Evolutionary conservation across 164 flowering plant genomes (phyloP), one percentile per base, ranked within the genome.

Genomic region (Aristolochia fimbriata): DNA sequence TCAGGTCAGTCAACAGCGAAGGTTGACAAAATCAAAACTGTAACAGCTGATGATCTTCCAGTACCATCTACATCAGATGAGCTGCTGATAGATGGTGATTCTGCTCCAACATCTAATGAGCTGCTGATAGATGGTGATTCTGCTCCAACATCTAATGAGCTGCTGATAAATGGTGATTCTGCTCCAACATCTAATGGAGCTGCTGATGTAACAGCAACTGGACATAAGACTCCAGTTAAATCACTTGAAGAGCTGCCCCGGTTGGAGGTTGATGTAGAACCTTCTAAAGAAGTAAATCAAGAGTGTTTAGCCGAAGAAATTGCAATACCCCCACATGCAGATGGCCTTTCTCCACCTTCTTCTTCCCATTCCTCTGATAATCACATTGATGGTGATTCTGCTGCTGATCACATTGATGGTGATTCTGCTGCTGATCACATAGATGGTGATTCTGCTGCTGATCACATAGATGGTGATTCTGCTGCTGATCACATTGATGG

Each of bases 121-220:
- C n/a, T n/a, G n/a, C n/a, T n/a, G n/a, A n/a, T n/a, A n/a, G n/a
- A n/a, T n/a, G n/a, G n/a, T n/a, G n/a, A n/a, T n/a, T n/a, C n/a
- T n/a, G n/a, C n/a, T n/a, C n/a, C n/a, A n/a, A 27, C 27, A 9
- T 23, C 56, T 23, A 15, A 15, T 52, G 56, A 22, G 56, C 56
- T 3, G 56, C 56, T 52, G 15, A 15, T 10, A 22, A 3, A 24
- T 52, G 30, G 23, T 52, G 56, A 15, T 52, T 52, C 30, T 22
- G 15, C 27, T 22, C 56, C 23, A 52, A 23, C 43, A 6, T 37
- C 43, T 37, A 37, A 31, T 50, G 64, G 21, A 59, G 58, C 60
- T 47, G 23, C 52, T 48, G 62, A 47, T 57, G 50, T 48, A 51
- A 63, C 43, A 47, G 50, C 55, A 22, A 58, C 64, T 21, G 46